A percentile compares a stretch with the other conserved stretches of the same genome.
Evolutionary conservation across 1,284 basidiomycete genomes (phyloP).

Genomic region (Sanghuangporus baumii): DNA sequence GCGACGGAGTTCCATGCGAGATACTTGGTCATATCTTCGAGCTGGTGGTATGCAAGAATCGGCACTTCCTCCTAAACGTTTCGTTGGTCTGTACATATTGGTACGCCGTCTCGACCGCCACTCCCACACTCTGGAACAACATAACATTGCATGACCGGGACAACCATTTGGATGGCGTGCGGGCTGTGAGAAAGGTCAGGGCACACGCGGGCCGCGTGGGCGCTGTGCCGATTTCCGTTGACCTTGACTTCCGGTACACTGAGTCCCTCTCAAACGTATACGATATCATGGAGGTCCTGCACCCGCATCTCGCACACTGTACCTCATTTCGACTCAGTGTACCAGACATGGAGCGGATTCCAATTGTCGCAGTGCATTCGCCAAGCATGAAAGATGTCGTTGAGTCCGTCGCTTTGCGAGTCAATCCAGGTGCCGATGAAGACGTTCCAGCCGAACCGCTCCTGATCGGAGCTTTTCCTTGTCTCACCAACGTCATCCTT

Average conservation of each 20-base stretch:
- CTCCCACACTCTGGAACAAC: constrained; percentile 30
- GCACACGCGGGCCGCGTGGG: constrained; percentile 26
- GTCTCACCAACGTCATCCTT: constrained; percentile 25
- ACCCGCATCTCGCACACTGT: constrained; percentile 28
- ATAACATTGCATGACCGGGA: constrained; percentile 27
- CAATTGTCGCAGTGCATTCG: constrained; percentile 22
- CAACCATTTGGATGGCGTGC: constrained; percentile 23
- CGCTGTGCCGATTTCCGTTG: constrained; percentile 27
- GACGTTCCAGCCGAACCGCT: constrained; percentile 25
- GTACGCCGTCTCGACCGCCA: constrained; percentile 25
- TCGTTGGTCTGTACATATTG: constrained; percentile 29
- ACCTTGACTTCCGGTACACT: constrained; percentile 27
- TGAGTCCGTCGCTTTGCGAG: constrained; percentile 27
- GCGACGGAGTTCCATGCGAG: constrained; percentile 27
- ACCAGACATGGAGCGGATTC: constrained; percentile 28
- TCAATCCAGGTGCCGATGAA: constrained; percentile 26
- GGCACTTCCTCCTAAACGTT: constrained; percentile 22
- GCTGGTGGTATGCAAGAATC: constrained; percentile 27
- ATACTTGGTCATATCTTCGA: constrained; percentile 32
- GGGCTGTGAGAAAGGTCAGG: constrained; percentile 26
- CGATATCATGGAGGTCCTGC: constrained; percentile 25
- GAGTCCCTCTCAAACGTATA: constrained; percentile 23
- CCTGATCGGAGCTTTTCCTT: constrained; percentile 26
- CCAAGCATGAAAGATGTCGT: constrained; percentile 24
- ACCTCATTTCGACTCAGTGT: constrained; percentile 27